Evolutionary conservation across 768 basidiomycete species (phyloP), one percentile per base, ranked within the genome.

Genomic region (Hysterangium stoloniferum): DNA sequence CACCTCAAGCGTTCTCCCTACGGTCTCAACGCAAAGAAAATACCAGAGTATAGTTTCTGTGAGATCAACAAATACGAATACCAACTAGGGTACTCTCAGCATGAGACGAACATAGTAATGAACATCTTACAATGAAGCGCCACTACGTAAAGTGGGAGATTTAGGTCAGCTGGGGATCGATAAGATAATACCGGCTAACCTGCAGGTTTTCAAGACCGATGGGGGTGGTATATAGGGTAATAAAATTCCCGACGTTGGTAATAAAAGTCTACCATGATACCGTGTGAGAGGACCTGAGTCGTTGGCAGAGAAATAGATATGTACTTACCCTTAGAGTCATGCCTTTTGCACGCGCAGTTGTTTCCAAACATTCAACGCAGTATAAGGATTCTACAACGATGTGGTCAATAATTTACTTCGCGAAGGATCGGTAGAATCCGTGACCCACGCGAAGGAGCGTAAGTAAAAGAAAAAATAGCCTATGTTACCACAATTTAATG

Each of bases 161-260:
- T 29, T 25, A 5, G 44, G 6, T 22, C 8, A n/a, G 25, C 17
- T 2, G 41, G 57, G 50, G 45, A 56, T 54, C 42, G 60, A 52
- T 60, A 49, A 55, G 59, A 38, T 58, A 56, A 53, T 59, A 55
- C n/a, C n/a, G 17, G n/a, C 27, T 35, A 11, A 24, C 37, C 56
- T 46, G 45, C 63, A 64, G 54, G 63, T 64, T 11, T 52, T 13
- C 17, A 65, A 60, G 9, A 59, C 66, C 38, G 55, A 64, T 65
- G 1, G 68, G 67, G 12, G 64, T 65, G n/a, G 62, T 63, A 48
- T 62, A 66, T 28, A 56, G 49, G 58, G 67, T 68, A 63, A 68
- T 66, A 60, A 66, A 66, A 6, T 29, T 38, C 17, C 40, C 51
- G 27, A 35, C 34, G n/a, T 35, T 52, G 35, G 51, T 54, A 24